phyloP scores from a whole-genome alignment of 495 filamentous ascomycete genomes.

The Hypoxylon cercidicola region DNA sequence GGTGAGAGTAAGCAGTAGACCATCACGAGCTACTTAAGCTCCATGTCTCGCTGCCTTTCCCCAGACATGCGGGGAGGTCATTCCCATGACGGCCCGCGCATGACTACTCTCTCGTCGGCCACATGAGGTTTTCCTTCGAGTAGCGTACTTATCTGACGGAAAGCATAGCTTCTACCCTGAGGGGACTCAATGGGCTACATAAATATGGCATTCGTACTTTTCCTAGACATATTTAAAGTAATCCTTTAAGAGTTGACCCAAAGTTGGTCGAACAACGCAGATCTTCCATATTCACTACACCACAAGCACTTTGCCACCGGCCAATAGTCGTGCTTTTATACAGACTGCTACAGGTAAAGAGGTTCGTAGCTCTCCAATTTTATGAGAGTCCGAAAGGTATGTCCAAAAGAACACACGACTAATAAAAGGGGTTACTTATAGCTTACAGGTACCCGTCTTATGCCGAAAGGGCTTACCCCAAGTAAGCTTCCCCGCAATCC shows the following conservation, averaged over 20 bases:
- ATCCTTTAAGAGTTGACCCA: not conserved
- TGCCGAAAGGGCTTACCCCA: no score
- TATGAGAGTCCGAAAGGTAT: no score
- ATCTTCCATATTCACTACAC: constrained; percentile 13
- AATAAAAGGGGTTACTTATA: no score
- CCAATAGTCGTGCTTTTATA: no score
- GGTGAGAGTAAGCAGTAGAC: not conserved
- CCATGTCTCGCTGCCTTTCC: constrained; percentile 8
- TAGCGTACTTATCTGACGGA: constrained; percentile 7
- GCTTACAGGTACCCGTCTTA: not conserved
- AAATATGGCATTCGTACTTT: constrained; percentile 22
- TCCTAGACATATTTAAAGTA: constrained; percentile 7
- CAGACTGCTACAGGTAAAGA: no score
- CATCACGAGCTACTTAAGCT: constrained; percentile 15
- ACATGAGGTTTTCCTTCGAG: constrained; percentile 11
- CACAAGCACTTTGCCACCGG: no score
- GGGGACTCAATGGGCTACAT: constrained; percentile 6
- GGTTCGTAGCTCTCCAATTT: no score
- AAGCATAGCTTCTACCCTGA: not conserved
- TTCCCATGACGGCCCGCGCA: constrained; percentile 11
- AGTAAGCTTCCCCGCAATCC: constrained; percentile 17
- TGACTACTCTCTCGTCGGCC: constrained; percentile 17
- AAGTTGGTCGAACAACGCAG: constrained; percentile 18
- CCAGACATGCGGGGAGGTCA: constrained; percentile 20
- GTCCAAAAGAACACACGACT: no score